These are phyloP conservation scores for Apiospora sp. DNA, from an alignment of 2,329 filamentous ascomycete genomes.

Conservation along the genomic window DNA sequence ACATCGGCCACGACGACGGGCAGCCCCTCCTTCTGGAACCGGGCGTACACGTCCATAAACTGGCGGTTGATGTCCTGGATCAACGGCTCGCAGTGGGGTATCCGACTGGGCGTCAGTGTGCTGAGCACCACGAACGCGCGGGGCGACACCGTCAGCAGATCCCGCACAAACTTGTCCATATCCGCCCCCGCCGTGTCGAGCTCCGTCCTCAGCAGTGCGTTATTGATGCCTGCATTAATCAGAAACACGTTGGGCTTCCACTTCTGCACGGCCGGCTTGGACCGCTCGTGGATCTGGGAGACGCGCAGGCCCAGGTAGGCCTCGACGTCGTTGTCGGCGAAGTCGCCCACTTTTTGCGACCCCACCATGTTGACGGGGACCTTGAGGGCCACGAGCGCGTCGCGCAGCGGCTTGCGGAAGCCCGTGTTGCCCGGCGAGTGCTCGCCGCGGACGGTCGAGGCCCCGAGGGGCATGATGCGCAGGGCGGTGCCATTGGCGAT, in stretches of 20 bases:
- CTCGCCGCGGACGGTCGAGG: constrained; percentile 38
- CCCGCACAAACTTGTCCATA: constrained; percentile 20
- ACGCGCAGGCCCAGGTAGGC: constrained; percentile 25
- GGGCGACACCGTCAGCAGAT: constrained; percentile 13
- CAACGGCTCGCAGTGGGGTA: constrained; percentile 14
- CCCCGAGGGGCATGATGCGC: constrained; percentile 40
- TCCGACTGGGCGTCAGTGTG: constrained; percentile 28
- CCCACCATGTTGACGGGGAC: constrained; percentile 26
- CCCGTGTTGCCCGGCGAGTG: constrained; percentile 33
- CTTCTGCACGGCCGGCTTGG: neutral
- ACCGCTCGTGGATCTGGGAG: constrained; percentile 23
- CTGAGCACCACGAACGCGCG: constrained; percentile 22
- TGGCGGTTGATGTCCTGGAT: constrained; percentile 18
- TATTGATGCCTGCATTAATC: constrained; percentile 26
- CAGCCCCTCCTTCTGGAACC: constrained; percentile 25
- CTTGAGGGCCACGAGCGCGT: constrained; percentile 5
- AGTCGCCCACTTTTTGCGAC: constrained; percentile 25
- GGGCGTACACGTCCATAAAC: constrained; percentile 8
- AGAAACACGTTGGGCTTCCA: constrained; percentile 26
- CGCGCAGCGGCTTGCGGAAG: constrained; percentile 24
- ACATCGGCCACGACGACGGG: constrained; percentile 2
- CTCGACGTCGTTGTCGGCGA: constrained; percentile 27
- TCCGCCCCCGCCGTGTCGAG: neutral
- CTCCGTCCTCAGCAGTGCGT: constrained; percentile 9
- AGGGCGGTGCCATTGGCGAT: constrained; percentile 33